phyloP scores from a whole-genome alignment of 2,329 filamentous ascomycete genomes.

The Cladosporium sp. region DNA sequence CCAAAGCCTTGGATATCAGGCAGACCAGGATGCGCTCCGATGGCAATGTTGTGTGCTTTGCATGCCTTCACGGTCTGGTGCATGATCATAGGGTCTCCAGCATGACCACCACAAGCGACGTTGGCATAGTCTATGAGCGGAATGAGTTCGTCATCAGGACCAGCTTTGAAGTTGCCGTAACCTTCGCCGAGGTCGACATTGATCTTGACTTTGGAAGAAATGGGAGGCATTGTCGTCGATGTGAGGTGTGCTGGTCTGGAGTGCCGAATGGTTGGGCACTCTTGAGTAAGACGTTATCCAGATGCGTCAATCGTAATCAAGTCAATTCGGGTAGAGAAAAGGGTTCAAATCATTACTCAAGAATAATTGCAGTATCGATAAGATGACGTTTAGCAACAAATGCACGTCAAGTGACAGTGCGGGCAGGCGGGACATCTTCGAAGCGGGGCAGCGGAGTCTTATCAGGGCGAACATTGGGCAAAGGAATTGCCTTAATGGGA shows the following conservation, averaged over 20 bases:
- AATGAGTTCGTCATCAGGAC: constrained; percentile 58
- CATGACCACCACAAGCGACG: constrained; percentile 49
- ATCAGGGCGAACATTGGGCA: not conserved
- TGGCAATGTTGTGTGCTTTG: constrained; percentile 53
- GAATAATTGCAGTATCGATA: not conserved
- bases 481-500: constrained; percentile 1
- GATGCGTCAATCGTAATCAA: not conserved
- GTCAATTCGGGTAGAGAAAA: not conserved
- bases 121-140: constrained; percentile 60
- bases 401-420: not conserved
- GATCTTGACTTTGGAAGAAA: constrained; percentile 50
- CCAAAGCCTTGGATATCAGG: constrained; percentile 65
- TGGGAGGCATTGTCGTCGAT: constrained; percentile 40
- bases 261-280: not conserved
- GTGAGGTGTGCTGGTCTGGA: not conserved
- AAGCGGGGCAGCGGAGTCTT: constrained; percentile 4
- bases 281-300: not conserved
- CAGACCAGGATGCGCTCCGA: constrained; percentile 61
- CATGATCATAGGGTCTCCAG: constrained; percentile 62
- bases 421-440: not conserved
- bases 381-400: not conserved
- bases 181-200: constrained; percentile 53
- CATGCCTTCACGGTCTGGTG: constrained; percentile 54
- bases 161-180: constrained; percentile 49
- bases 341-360: not conserved